Evolutionary conservation across 1,139 yeast genomes (phyloP).

Genomic region (Pichia cactophila): DNA sequence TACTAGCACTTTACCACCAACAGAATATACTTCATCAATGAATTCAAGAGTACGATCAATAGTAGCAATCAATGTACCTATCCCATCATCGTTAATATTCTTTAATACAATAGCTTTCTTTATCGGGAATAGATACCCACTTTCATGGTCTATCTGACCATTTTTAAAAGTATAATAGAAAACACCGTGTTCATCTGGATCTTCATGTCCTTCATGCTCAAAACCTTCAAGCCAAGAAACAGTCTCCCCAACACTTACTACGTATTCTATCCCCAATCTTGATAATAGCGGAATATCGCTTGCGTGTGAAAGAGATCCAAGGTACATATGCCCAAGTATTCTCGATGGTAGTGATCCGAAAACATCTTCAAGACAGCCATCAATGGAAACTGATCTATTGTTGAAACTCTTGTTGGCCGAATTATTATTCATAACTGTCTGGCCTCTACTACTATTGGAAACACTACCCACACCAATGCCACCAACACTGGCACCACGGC

Average conservation of each 20-base stretch:
- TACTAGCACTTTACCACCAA: slow-evolving; percentile 50
- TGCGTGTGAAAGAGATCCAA: slow-evolving; percentile 84
- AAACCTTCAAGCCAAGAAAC: slow-evolving; percentile 50
- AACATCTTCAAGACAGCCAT: slow-evolving; percentile 22
- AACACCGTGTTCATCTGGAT: slow-evolving; percentile 14
- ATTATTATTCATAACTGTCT: background rate
- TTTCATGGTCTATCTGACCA: slow-evolving; percentile 14
- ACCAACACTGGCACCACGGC: background rate
- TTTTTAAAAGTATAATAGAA: slow-evolving; percentile 18
- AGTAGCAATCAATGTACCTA: slow-evolving; percentile 36
- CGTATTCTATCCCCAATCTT: slow-evolving; percentile 61
- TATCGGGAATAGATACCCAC: slow-evolving; percentile 31
- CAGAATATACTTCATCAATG: slow-evolving; percentile 33
- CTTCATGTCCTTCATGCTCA: slow-evolving; percentile 16
- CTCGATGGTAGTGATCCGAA: slow-evolving; percentile 64
- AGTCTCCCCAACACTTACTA: slow-evolving; percentile 82
- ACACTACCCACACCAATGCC: background rate
- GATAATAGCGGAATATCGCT: slow-evolving; percentile 56
- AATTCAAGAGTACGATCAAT: slow-evolving; percentile 37
- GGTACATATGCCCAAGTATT: slow-evolving; percentile 72
- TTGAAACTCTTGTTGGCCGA: background rate
- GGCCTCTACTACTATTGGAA: background rate
- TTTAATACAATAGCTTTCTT: slow-evolving; percentile 34
- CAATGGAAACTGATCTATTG: slow-evolving; percentile 4
- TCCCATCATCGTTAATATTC: slow-evolving; percentile 45